These are phyloP conservation scores for Papiliotrema terrestris DNA, from an alignment of 1,284 basidiomycete genomes.

Conservation along the genomic window DNA sequence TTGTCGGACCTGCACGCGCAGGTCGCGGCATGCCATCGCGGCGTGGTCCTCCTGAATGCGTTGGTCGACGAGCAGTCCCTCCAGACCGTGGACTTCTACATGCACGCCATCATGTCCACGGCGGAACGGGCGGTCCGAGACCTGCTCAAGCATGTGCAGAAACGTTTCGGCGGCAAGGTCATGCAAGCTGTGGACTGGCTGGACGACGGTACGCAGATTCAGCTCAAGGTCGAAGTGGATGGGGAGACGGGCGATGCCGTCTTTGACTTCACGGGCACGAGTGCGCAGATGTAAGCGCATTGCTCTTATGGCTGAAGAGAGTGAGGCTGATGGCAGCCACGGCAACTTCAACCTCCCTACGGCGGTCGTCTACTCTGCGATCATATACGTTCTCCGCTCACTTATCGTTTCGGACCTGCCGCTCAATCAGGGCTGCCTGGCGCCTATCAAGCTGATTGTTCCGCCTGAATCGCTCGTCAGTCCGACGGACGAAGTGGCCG, in stretches of 20 bases:
- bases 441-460: slow-evolving; percentile 49
- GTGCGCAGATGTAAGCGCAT: slow-evolving; percentile 69
- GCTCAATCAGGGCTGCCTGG: slow-evolving; percentile 43
- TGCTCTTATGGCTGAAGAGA: slow-evolving; percentile 35
- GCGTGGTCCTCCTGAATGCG: slow-evolving; percentile 33
- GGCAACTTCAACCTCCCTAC: slow-evolving; percentile 56
- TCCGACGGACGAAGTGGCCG: slow-evolving; percentile 80
- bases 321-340: slow-evolving; percentile 9
- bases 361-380: slow-evolving; percentile 83
- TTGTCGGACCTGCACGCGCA: slow-evolving; percentile 42
- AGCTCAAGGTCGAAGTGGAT: slow-evolving; percentile 76
- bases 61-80: slow-evolving; percentile 53
- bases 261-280: slow-evolving; percentile 85
- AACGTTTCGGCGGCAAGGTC: slow-evolving; percentile 65
- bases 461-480: slow-evolving; percentile 74
- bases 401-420: slow-evolving; percentile 93
- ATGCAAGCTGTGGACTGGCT: slow-evolving; percentile 52
- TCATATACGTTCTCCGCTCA: slow-evolving; percentile 89
- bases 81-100: slow-evolving; percentile 56
- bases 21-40: slow-evolving; percentile 41
- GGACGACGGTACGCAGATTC: slow-evolving; percentile 38
- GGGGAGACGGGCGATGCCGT: slow-evolving; percentile 71
- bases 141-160: slow-evolving; percentile 71
- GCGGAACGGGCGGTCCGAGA: slow-evolving; percentile 85
- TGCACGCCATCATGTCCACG: slow-evolving; percentile 83